Percentiles rank a stretch among this genome's conserved stretches.
These are phyloP conservation scores for Truncatella angustata DNA, from an alignment of 2,329 filamentous ascomycete genomes.

Conservation along the genomic window DNA sequence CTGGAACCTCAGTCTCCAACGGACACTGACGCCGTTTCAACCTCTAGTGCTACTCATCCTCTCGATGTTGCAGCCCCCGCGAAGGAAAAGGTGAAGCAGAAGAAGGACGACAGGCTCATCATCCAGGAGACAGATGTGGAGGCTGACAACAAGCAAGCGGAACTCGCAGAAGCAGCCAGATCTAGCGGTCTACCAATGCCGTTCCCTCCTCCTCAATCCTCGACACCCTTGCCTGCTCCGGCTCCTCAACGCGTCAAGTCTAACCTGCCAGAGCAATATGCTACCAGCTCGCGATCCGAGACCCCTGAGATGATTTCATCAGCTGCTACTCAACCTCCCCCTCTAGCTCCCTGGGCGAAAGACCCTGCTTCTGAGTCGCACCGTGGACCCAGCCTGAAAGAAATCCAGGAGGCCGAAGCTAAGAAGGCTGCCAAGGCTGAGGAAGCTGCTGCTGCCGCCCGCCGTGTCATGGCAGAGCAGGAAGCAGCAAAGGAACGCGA, in stretches of 20 bases:
- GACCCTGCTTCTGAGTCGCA: constrained; percentile 68
- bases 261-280: constrained; percentile 74
- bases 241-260: constrained; percentile 82
- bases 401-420: constrained; percentile 95
- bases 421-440: constrained; percentile 89
- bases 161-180: constrained; percentile 55
- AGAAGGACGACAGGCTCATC: constrained; percentile 14
- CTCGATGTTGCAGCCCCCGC: constrained; percentile 11
- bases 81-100: constrained; percentile 14
- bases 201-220: constrained; percentile 68
- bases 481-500: constrained; percentile 66
- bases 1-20: constrained; percentile 19
- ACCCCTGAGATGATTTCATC: constrained; percentile 61
- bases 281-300: constrained; percentile 66
- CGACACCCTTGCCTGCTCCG: constrained; percentile 82
- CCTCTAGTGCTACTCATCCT: constrained; percentile 10
- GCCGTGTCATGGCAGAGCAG: constrained; percentile 76
- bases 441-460: constrained; percentile 72
- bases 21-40: constrained; percentile 12
- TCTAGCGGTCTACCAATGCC: constrained; percentile 74
- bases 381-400: constrained; percentile 88
- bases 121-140: constrained; percentile 19
- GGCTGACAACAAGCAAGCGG: constrained; percentile 56
- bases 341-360: constrained; percentile 93
- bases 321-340: constrained; percentile 53